Evolutionary conservation across 2,329 filamentous ascomycete species (phyloP).

Genomic region (Arthrobotrys musiformis): DNA sequence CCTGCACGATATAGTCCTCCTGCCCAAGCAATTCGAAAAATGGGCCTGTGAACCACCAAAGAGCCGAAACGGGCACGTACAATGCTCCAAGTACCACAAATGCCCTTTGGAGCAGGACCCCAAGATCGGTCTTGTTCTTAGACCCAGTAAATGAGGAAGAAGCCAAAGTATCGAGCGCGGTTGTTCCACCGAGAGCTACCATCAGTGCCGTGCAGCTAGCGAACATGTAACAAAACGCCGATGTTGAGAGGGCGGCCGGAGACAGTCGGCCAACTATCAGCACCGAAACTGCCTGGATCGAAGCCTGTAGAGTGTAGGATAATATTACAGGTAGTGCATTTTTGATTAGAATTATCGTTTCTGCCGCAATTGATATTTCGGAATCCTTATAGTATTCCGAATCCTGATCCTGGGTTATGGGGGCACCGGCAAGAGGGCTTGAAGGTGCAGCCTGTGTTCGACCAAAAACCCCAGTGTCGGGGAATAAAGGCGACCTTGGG

Average conservation of each 20-base stretch:
- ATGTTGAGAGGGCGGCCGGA: conserved; percentile 80
- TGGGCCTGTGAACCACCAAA: conserved; percentile 81
- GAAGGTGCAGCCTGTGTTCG: not conserved
- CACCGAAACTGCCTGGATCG: conserved; percentile 82
- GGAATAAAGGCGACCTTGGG: not conserved
- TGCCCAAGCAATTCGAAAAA: conserved; percentile 81
- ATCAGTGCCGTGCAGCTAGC: conserved; percentile 90
- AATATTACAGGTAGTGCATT: conserved; percentile 81
- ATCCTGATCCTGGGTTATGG: not conserved
- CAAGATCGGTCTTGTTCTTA: conserved; percentile 79
- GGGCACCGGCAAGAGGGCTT: not conserved
- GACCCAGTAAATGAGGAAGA: conserved; percentile 85
- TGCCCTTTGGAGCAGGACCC: conserved; percentile 79
- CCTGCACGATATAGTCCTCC: conserved; percentile 77
- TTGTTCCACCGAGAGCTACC: conserved; percentile 84
- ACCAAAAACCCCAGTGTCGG: not conserved
- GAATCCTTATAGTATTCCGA: not conserved
- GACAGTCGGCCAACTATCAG: conserved; percentile 82
- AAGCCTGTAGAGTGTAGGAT: conserved; percentile 87
- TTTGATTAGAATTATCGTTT: conserved; percentile 75
- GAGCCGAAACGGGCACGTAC: conserved; percentile 74
- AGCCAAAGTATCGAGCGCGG: conserved; percentile 84
- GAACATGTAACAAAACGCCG: conserved; percentile 93
- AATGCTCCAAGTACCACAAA: conserved; percentile 77
- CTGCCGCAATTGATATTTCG: conserved; percentile 62